Conservation (phyloP, 192 early-diverging fungal genomes). For the Mortierella alpina region DNA sequence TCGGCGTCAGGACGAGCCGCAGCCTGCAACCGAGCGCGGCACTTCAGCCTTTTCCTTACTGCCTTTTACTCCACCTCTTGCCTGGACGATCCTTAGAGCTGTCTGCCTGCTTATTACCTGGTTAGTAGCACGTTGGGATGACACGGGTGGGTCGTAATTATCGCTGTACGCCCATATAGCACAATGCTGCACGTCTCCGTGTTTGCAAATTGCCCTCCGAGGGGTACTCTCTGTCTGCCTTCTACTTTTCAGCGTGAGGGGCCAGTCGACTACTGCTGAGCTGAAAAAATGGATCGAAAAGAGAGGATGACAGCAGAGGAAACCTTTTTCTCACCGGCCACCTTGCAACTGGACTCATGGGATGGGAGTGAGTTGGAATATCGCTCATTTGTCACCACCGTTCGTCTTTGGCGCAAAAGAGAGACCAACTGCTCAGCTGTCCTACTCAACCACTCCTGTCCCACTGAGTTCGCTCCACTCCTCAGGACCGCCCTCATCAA, state of each 20-base stretch:
- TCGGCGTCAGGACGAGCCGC: conserved; percentile 14
- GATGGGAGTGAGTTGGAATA: neutral
- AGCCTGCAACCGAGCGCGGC: conserved; percentile 4
- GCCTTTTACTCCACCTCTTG: conserved; percentile 17
- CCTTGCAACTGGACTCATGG: too few species aligned
- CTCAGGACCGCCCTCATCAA: neutral
- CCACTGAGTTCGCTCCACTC: too few species aligned
- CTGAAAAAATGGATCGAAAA: too few species aligned
- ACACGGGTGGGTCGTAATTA: neutral
- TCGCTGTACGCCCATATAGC: too few species aligned
- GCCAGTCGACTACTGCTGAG: neutral
- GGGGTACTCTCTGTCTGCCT: neutral
- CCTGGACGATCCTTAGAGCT: conserved; percentile 37
- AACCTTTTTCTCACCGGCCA: too few species aligned
- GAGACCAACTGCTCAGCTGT: too few species aligned
- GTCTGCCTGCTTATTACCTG: neutral
- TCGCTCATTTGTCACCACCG: neutral
- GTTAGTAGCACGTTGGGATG: neutral
- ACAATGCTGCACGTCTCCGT: neutral
- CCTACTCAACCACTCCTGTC: too few species aligned
- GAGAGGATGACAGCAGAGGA: too few species aligned
- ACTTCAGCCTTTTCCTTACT: conserved; percentile 3
- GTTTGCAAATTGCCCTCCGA: neutral
- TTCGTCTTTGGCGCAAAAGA: neutral
- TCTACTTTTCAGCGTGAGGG: neutral